These are phyloP conservation scores for Fomitopsis palustris DNA, from an alignment of 1,284 basidiomycete genomes.

Conservation along the genomic window DNA sequence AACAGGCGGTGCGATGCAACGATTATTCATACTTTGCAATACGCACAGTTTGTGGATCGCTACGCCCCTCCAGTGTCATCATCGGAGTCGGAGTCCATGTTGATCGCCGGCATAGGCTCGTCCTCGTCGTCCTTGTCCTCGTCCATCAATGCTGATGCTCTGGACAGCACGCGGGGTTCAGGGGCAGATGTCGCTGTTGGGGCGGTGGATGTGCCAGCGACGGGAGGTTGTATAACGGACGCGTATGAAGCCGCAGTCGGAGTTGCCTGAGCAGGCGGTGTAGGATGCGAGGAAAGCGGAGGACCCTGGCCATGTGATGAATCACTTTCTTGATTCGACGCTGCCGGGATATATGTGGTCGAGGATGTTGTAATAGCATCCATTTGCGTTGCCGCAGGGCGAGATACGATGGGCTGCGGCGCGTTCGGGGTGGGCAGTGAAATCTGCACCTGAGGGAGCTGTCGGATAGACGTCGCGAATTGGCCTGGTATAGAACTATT, in stretches of 20 bases:
- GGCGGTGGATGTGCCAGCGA: constrained; percentile 6
- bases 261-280: constrained; percentile 3
- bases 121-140: constrained; percentile 44
- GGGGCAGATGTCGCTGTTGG: constrained; percentile 7
- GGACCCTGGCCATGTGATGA: not conserved
- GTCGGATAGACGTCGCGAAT: not conserved
- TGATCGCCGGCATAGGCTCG: constrained; percentile 51
- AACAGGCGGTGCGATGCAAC: not conserved
- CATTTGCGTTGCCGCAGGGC: no score
- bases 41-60: not conserved
- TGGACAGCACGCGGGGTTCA: constrained; percentile 1
- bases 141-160: constrained; percentile 17
- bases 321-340: not conserved
- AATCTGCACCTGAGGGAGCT: not conserved
- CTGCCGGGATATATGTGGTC: not conserved
- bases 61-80: constrained; percentile 11
- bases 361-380: not conserved
- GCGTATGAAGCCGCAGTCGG: constrained; percentile 17
- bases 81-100: constrained; percentile 49
- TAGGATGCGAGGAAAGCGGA: not conserved
- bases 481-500: not conserved
- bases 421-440: not conserved
- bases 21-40: no score
- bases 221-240: constrained; percentile 1
- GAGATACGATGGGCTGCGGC: not conserved